Conservation (phyloP, 768 basidiomycete genomes). For the Lactarius evosmus region DNA sequence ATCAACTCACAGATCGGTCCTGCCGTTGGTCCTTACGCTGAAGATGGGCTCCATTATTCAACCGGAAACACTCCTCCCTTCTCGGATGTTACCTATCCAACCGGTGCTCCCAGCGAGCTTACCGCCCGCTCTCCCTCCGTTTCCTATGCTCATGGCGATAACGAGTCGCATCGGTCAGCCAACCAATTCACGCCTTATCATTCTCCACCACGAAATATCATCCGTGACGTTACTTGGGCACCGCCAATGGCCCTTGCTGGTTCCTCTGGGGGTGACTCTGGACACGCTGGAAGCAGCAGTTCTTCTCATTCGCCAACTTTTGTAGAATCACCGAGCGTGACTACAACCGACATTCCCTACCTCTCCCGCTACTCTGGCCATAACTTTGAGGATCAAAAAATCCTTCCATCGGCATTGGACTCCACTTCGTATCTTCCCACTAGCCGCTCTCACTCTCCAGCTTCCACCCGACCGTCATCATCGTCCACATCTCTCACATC, state of each 20-base stretch:
- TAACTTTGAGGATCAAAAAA: slow-evolving; percentile 55
- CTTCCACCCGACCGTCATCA: slow-evolving; percentile 59
- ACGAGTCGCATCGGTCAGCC: slow-evolving; percentile 43
- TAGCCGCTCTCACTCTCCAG: slow-evolving; percentile 72
- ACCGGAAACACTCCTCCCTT: slow-evolving; percentile 45
- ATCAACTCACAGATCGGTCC: slow-evolving; percentile 33
- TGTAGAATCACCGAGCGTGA: slow-evolving; percentile 54
- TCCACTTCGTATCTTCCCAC: slow-evolving; percentile 55
- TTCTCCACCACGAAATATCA: slow-evolving; percentile 26
- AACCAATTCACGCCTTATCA: slow-evolving; percentile 52
- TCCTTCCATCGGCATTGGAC: slow-evolving; percentile 49
- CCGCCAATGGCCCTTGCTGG: slow-evolving; percentile 33
- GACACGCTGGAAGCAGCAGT: slow-evolving; percentile 40
- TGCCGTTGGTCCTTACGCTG: slow-evolving; percentile 38
- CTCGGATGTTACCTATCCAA: slow-evolving; percentile 45
- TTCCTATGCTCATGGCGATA: slow-evolving; percentile 37
- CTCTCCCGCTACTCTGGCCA: slow-evolving; percentile 40
- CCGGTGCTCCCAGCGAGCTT: slow-evolving; percentile 40
- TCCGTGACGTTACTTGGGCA: slow-evolving; percentile 34
- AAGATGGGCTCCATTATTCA: slow-evolving; percentile 48
- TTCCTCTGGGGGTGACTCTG: slow-evolving; percentile 43
- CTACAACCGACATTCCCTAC: slow-evolving; percentile 48
- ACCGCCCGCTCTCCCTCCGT: slow-evolving; percentile 48
- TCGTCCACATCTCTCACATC: slow-evolving; percentile 61
- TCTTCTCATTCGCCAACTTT: slow-evolving; percentile 53